Conservation (phyloP, 805 yeast genomes). For the Spathaspora girioi region DNA sequence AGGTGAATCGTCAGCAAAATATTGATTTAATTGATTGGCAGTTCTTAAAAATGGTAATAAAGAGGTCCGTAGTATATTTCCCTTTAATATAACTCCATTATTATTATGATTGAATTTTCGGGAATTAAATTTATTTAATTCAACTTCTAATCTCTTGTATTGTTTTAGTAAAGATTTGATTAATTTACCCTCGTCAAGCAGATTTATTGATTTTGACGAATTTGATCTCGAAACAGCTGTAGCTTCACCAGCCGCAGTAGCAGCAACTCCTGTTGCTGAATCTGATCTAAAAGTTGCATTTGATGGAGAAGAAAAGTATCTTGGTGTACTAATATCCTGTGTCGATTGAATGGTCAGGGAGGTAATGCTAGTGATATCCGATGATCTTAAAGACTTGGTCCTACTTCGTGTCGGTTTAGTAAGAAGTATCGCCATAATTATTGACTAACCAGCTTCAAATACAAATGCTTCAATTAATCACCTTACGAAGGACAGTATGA, state of each 20-base stretch:
- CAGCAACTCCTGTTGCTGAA: not conserved
- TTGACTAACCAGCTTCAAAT: not conserved
- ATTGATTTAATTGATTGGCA: constrained; percentile 16
- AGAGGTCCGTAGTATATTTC: constrained; percentile 44
- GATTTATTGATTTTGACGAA: not conserved
- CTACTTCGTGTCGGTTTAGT: not conserved
- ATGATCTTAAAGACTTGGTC: not conserved
- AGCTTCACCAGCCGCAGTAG: not conserved
- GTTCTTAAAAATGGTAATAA: constrained; percentile 43
- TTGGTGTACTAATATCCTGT: not conserved
- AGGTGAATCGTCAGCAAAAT: constrained; percentile 16
- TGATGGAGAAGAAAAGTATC: not conserved
- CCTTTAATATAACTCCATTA: constrained; percentile 7
- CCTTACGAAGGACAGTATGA: too few relatives aligned
- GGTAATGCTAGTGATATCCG: not conserved
- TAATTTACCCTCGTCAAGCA: constrained; percentile 9
- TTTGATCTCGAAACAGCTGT: not conserved
- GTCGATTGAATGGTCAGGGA: not conserved
- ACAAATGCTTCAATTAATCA: not conserved
- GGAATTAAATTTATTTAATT: constrained; percentile 41
- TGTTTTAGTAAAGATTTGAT: constrained; percentile 23
- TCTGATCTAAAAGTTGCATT: not conserved
- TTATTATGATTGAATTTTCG: constrained; percentile 26
- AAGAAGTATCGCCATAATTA: not conserved
- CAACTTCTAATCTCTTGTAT: constrained; percentile 41